Evolutionary conservation across 176 grass and related monocot species (phyloP).

Genomic region (Coix lacrymajobi): DNA sequence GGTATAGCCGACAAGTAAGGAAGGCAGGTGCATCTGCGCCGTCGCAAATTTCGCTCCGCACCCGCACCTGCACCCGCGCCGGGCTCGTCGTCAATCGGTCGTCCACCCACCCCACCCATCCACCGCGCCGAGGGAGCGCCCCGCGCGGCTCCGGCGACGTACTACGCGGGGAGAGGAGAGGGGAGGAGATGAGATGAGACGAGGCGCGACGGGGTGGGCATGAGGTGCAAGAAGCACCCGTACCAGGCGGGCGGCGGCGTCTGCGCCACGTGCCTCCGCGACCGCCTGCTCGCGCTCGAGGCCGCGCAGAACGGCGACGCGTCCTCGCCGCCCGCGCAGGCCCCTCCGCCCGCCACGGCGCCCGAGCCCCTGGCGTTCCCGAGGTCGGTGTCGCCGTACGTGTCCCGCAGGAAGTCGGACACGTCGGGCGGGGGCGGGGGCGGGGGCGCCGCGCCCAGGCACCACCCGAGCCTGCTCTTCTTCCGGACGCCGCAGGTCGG

Average conservation of each 20-base stretch:
- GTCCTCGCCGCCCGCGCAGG: background rate
- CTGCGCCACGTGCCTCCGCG: slow-evolving; percentile 87
- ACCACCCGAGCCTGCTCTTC: slow-evolving; percentile 53
- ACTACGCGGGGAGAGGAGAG: no score
- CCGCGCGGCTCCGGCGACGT: background rate
- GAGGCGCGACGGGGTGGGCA: slow-evolving; percentile 22
- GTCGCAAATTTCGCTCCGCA: background rate
- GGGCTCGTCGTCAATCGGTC: background rate
- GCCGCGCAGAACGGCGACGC: slow-evolving; percentile 58
- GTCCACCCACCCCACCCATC: background rate
- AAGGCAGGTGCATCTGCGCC: background rate
- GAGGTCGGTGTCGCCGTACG: slow-evolving; percentile 68
- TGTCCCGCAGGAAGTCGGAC: slow-evolving; percentile 57
- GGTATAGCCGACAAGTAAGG: background rate
- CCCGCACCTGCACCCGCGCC: background rate
- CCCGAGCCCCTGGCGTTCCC: slow-evolving; percentile 30
- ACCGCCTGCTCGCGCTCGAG: slow-evolving; percentile 70
- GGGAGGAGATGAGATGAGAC: background rate
- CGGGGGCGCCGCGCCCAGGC: slow-evolving; percentile 19
- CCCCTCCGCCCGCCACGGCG: background rate
- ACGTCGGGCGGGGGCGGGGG: background rate
- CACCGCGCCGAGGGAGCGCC: background rate
- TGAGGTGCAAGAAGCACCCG: slow-evolving; percentile 90
- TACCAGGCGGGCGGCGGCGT: slow-evolving; percentile 65
- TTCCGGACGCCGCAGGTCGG: slow-evolving; percentile 88